Evolutionary conservation across 1,139 yeast species (phyloP), one percentile per base, ranked within the genome.

Genomic region (Chernovozyma aurita): DNA sequence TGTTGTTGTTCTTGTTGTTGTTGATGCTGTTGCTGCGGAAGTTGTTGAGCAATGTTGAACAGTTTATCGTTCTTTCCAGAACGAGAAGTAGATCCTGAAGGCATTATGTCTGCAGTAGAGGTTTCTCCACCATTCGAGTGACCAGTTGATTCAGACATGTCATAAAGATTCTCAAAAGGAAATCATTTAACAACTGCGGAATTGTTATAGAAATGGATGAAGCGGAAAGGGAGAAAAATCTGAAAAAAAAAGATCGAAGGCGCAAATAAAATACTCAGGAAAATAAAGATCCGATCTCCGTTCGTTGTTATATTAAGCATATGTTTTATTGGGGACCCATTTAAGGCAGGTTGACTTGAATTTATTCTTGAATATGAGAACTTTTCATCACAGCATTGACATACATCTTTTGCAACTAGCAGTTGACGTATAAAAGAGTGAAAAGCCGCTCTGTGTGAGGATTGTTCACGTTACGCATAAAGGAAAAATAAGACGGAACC

Each of bases 1-100:
- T 32, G 37, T 6, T 25, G 39, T 13, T 33, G 28, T 20, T 36
- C 38, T 30, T 28, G 22, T n/a, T 24, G 40, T 2, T 30, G 42
- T 8, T 33, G 34, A n/a, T 24, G 37, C 16, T 33, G 42, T n/a
- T 21, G 31, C n/a, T 32, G 37, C 18, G n/a, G 18, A 11, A 28
- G 30, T 18, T 28, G 30, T 26, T 11, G 9, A 16, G 28, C 28
- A 11, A 6, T 26, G 9, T 9, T 9, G 9, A 7, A 20, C 22
- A 20, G 22, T 9, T 20, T 20, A 20, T 20, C 22, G 22, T 20
- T 20, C 22, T 20, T 17, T 7, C 14, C 16, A 6, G 18, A 14
- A 8, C 17, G 7, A 7, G 29, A 11, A 17, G 11, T 27, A 3
- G 29, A 27, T 13, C 18, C 15, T 13, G 17, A 27, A 27, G 22